phyloP scores from a whole-genome alignment of 768 basidiomycete species.

The Hysterangium stoloniferum region DNA sequence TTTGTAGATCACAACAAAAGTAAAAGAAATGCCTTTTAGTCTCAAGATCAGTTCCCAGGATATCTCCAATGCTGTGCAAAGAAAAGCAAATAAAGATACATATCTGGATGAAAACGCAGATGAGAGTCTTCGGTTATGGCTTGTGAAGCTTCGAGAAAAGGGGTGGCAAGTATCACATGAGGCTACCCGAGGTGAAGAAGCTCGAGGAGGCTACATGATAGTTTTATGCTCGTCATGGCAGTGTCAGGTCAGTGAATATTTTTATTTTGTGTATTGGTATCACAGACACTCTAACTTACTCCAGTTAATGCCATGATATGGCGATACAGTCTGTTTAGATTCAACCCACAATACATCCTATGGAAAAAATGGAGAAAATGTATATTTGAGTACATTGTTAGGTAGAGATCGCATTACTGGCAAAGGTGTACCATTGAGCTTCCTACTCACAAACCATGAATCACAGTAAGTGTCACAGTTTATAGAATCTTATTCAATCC shows the following conservation, averaged over 20 bases:
- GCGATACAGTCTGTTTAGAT: no score
- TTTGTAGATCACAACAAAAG: not conserved
- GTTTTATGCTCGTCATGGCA: constrained; percentile 4
- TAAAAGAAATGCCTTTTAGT: constrained; percentile 1
- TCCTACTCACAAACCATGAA: no score
- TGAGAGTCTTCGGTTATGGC: not conserved
- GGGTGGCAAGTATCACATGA: not conserved
- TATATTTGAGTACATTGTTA: no score
- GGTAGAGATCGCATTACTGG: no score
- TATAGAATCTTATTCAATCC: no score
- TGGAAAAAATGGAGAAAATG: no score
- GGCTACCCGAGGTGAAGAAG: not conserved
- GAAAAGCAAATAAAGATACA: not conserved
- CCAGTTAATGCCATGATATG: no score
- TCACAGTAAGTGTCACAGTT: no score
- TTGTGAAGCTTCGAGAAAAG: not conserved
- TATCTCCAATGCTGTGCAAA: not conserved
- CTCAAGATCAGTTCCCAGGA: not conserved
- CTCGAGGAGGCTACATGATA: not conserved
- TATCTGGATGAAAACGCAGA: not conserved
- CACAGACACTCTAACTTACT: no score
- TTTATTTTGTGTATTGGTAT: no score
- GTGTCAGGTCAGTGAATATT: not conserved
- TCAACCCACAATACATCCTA: no score
- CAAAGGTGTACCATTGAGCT: no score